phyloP scores from a whole-genome alignment of 495 filamentous ascomycete species.

The Daldinia childiae region DNA sequence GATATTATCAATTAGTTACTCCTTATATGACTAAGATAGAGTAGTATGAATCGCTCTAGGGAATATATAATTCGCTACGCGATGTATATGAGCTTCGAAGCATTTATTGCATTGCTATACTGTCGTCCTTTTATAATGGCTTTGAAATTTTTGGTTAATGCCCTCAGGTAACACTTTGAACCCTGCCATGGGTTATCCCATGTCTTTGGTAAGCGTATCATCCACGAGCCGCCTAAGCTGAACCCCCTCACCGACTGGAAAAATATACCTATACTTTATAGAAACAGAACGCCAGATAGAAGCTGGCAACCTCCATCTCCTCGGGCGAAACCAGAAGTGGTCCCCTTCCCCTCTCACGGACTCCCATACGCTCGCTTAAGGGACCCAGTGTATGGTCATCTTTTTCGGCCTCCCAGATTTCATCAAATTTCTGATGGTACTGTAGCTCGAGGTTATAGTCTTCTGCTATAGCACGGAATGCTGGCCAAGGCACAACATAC shows the following conservation, averaged over 20 bases:
- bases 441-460: slow-evolving; percentile 96
- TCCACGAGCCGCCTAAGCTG: background rate
- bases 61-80: background rate
- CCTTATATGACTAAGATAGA: background rate
- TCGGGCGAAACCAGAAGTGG: slow-evolving; percentile 74
- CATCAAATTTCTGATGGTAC: slow-evolving; percentile 87
- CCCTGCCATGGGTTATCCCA: background rate
- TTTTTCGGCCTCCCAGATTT: slow-evolving; percentile 91
- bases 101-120: slow-evolving; percentile 3
- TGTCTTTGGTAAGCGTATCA: background rate
- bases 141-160: background rate
- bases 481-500: slow-evolving; percentile 98
- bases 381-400: slow-evolving; percentile 79
- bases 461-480: slow-evolving; percentile 91
- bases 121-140: background rate
- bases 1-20: background rate
- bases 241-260: background rate
- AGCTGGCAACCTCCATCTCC: slow-evolving; percentile 90
- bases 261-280: slow-evolving; percentile 76
- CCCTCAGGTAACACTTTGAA: background rate
- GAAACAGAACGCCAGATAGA: slow-evolving; percentile 94
- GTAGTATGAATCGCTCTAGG: background rate
- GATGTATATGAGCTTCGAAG: background rate
- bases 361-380: slow-evolving; percentile 93
- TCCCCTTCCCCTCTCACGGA: slow-evolving; percentile 75